Evolutionary conservation across 805 yeast genomes (phyloP), one percentile per base, ranked within the genome.

Genomic region (Pichia exigua): DNA sequence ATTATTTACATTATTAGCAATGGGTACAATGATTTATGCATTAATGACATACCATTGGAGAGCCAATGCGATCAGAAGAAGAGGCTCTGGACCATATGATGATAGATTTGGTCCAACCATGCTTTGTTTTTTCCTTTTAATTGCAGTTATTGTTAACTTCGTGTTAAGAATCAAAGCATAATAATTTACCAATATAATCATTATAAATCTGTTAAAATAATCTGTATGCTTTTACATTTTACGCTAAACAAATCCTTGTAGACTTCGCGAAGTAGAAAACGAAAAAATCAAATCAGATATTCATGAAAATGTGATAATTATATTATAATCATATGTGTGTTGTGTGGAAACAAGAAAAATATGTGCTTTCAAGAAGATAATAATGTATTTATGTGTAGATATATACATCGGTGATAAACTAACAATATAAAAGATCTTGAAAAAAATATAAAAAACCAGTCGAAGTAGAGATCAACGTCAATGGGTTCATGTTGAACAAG

Each of bases 61-160:
- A 75, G 99, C 99, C 1, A 89, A 91, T 66, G 99, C 99, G 54
- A 94, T 94, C 60, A 84, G 99, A 70, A 79, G 92, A 72, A 84
- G 98, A 71, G 99, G 99, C 42, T 82, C 96, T 15, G 99, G 99
- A 46, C 99, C 99, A n/a, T 94, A 94, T 67, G 99, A 94, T 65
- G 99, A 94, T 71, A 82, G 99, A 66, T 85, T 94, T 60, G 99
- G 99, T 44, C 99, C 99, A 45, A 95, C 99, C 17, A 84, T 92
- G 87, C 78, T 94, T 62, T 94, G 99, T 73, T 77, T 92, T 74
- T 94, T 94, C 73, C 76, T 94, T 63, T 75, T 94, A 57, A 81
- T 90, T 46, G 97, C 99, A 1, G 97, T 94, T 48, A 85, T 94
- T 44, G 87, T 94, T 59, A 94, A 94, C 75, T 94, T 94, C 65